Evolutionary conservation across 2,329 filamentous ascomycete species (phyloP).

Genomic region (Fusarium verticillioides): DNA sequence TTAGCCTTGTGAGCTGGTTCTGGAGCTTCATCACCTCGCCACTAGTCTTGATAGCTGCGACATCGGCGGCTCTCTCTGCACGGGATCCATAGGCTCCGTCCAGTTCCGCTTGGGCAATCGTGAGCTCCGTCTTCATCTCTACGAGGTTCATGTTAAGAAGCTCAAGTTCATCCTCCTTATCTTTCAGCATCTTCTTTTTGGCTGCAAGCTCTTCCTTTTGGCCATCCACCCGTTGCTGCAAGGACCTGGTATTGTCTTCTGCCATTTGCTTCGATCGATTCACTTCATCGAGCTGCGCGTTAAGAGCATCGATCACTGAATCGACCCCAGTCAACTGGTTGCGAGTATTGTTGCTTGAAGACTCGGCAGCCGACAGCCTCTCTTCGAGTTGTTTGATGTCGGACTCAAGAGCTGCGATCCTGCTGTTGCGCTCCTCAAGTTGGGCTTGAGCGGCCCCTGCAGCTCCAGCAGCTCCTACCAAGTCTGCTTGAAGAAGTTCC

Average conservation of each 20-base stretch:
- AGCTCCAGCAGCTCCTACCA: conserved; percentile 33
- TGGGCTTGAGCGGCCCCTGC: conserved; percentile 33
- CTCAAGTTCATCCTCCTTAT: conserved; percentile 63
- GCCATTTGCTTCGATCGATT: conserved; percentile 42
- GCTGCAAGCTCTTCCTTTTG: conserved; percentile 40
- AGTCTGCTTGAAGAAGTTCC: conserved; percentile 41
- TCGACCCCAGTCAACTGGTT: conserved; percentile 48
- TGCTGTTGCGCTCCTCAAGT: conserved; percentile 54
- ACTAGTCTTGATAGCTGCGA: conserved; percentile 63
- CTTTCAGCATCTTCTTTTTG: conserved; percentile 58
- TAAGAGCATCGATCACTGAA: conserved; percentile 43
- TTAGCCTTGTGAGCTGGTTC: conserved; percentile 61
- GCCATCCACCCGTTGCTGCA: conserved; percentile 40
- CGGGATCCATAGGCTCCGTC: conserved; percentile 70
- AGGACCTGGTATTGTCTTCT: conserved; percentile 43
- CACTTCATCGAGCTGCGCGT: conserved; percentile 47
- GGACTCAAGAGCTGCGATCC: conserved; percentile 56
- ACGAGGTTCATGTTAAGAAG: conserved; percentile 63
- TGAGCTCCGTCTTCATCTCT: conserved; percentile 71
- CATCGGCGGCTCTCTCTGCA: conserved; percentile 67
- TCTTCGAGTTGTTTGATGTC: conserved; percentile 41
- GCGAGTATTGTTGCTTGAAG: conserved; percentile 52
- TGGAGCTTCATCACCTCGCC: conserved; percentile 59
- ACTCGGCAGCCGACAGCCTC: conserved; percentile 49
- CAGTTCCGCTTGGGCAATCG: conserved; percentile 69